A percentile compares a stretch with the other conserved stretches of the same genome.
Conservation (phyloP, 2,329 filamentous ascomycete genomes). For the Exutisphaerella laricina region DNA sequence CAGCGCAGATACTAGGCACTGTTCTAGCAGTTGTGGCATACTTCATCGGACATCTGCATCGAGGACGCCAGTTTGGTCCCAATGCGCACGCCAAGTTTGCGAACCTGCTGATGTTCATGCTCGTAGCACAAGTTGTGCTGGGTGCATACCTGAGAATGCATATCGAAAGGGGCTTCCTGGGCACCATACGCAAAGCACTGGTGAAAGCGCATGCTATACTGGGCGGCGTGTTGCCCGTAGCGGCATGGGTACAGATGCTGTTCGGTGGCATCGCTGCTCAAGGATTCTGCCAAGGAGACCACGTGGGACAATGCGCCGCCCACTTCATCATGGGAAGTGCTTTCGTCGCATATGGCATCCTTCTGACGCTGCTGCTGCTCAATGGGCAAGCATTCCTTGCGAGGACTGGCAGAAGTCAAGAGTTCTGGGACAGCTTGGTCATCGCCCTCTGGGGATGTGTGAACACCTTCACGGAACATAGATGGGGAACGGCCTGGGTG, state of each 20-base stretch:
- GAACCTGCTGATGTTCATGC: constrained; percentile 70
- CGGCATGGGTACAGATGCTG: constrained; percentile 89
- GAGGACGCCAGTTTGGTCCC: constrained; percentile 74
- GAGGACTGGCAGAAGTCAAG: constrained; percentile 78
- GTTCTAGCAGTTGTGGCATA: constrained; percentile 75
- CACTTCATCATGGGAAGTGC: constrained; percentile 99
- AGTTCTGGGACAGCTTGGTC: constrained; percentile 89
- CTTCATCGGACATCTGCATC: constrained; percentile 85
- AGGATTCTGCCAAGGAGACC: constrained; percentile 88
- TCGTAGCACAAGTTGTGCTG: constrained; percentile 69
- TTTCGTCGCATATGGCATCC: constrained; percentile 88
- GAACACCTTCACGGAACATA: constrained; percentile 97
- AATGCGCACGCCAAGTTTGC: constrained; percentile 83
- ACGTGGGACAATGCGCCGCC: constrained; percentile 84
- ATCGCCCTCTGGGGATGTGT: constrained; percentile 95
- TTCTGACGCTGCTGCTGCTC: constrained; percentile 78
- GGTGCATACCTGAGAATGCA: constrained; percentile 88
- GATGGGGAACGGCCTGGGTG: constrained; percentile 85
- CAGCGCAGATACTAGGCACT: constrained; percentile 70
- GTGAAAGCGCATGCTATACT: constrained; percentile 71
- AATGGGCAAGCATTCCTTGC: constrained; percentile 85
- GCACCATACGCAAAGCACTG: constrained; percentile 62
- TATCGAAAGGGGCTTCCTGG: constrained; percentile 76
- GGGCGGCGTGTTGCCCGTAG: constrained; percentile 80
- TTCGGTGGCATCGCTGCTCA: constrained; percentile 90